These are phyloP conservation scores for Yamadazyma sp. DNA, from an alignment of 805 yeast genomes.

Conservation along the genomic window DNA sequence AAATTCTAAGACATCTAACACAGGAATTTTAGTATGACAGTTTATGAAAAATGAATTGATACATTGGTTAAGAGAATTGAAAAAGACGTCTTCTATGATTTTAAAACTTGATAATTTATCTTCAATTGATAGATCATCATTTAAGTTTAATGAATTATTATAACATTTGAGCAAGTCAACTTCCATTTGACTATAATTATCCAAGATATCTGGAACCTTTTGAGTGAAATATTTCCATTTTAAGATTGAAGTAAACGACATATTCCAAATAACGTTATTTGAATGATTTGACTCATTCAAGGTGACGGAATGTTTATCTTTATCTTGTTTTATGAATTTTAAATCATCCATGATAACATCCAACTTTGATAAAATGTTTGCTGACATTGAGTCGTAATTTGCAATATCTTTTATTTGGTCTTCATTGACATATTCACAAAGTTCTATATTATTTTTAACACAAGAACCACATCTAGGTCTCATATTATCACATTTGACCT, in stretches of 20 bases:
- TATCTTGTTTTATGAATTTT: constrained; percentile 13
- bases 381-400: constrained; percentile 25
- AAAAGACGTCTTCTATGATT: constrained; percentile 19
- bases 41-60: constrained; percentile 29
- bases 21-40: constrained; percentile 32
- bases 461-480: constrained; percentile 36
- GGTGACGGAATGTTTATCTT: neutral
- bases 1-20: constrained; percentile 26
- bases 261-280: constrained; percentile 26
- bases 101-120: constrained; percentile 13
- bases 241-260: constrained; percentile 28
- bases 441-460: constrained; percentile 20
- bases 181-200: constrained; percentile 8
- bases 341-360: constrained; percentile 27
- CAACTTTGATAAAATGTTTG: constrained; percentile 24
- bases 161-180: constrained; percentile 4
- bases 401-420: constrained; percentile 19
- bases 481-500: constrained; percentile 35
- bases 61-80: constrained; percentile 8
- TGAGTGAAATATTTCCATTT: constrained; percentile 25
- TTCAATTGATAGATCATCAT: constrained; percentile 6
- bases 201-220: constrained; percentile 10
- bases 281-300: neutral
- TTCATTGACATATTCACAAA: constrained; percentile 30
- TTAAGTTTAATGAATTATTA: neutral